Percentiles rank a stretch among this genome's conserved stretches.
Conservation (phyloP, 352 stramenopile species). For the Globisporangium cederbergense region DNA sequence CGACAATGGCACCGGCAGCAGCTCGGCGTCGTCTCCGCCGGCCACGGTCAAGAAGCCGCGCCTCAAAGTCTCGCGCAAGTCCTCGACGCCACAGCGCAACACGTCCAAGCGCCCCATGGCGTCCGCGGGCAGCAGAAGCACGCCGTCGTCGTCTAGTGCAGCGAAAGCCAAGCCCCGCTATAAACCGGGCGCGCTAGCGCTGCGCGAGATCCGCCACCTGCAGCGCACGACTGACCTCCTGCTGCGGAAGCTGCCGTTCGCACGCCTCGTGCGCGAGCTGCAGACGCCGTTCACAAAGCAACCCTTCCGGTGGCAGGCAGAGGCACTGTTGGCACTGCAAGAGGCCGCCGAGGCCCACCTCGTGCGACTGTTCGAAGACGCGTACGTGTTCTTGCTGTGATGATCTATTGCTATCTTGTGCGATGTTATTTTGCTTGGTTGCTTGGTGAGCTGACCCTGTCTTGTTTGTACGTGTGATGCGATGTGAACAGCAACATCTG, state of each 20-base stretch:
- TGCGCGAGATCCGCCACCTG: slow-evolving; percentile 96
- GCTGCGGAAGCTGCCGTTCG: slow-evolving; percentile 96
- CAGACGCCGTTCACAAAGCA: slow-evolving; percentile 82
- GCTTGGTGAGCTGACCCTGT: background rate
- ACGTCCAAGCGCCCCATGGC: background rate
- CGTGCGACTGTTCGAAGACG: slow-evolving; percentile 94
- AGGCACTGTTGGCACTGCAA: slow-evolving; percentile 90
- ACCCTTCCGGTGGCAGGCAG: slow-evolving; percentile 88
- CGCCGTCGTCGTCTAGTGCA: background rate
- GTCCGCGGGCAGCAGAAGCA: background rate
- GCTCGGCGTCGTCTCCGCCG: slow-evolving; percentile 9
- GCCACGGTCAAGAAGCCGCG: slow-evolving; percentile 19
- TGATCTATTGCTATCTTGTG: background rate
- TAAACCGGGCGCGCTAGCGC: slow-evolving; percentile 68
- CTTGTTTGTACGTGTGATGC: background rate
- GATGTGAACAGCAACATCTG: slow-evolving; percentile 88
- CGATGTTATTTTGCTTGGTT: background rate
- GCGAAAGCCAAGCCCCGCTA: slow-evolving; percentile 45
- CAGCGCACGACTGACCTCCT: slow-evolving; percentile 96
- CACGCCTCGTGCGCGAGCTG: slow-evolving; percentile 93
- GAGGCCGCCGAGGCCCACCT: slow-evolving; percentile 95
- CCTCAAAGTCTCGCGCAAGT: slow-evolving; percentile 16
- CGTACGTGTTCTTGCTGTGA: slow-evolving; percentile 44
- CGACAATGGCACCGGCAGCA: background rate
- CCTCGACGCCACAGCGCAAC: slow-evolving; percentile 14